A percentile compares a stretch with the other conserved stretches of the same genome.
These are phyloP conservation scores for Botrytis deweyae DNA, from an alignment of 2,329 filamentous ascomycete species.

Conservation along the genomic window DNA sequence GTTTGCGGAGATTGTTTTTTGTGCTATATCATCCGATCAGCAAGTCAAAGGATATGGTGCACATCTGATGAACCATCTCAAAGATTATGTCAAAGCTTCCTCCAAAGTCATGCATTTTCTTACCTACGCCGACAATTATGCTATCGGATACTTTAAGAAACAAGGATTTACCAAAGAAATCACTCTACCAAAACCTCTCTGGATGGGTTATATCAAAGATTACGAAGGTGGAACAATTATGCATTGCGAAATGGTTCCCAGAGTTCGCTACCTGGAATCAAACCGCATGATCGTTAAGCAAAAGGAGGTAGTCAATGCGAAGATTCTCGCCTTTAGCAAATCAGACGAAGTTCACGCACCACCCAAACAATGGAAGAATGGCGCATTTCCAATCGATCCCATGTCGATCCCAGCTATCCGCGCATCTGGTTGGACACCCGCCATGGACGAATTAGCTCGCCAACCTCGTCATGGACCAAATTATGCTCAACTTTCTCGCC, in stretches of 20 bases:
- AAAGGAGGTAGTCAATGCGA: constrained; percentile 91
- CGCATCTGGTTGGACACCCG: constrained; percentile 89
- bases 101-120: constrained; percentile 98
- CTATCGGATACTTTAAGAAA: constrained; percentile 98
- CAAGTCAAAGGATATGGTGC: constrained; percentile 98
- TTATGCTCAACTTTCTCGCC: constrained; percentile 88
- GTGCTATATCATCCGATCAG: constrained; percentile 94
- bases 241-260: constrained; percentile 97
- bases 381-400: constrained; percentile 74
- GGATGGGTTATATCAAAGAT: constrained; percentile 99
- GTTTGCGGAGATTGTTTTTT: constrained; percentile 98
- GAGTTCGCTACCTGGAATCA: constrained; percentile 88
- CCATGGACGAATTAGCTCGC: constrained; percentile 95
- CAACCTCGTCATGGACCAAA: constrained; percentile 95
- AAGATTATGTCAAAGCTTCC: constrained; percentile 97
- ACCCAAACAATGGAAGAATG: constrained; percentile 81
- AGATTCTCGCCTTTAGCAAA: constrained; percentile 88
- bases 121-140: constrained; percentile 98
- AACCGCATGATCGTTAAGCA: constrained; percentile 95
- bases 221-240: constrained; percentile 99
- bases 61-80: constrained; percentile 96
- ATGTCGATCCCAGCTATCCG: constrained; percentile 85
- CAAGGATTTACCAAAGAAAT: constrained; percentile 99
- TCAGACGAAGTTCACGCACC: constrained; percentile 84
- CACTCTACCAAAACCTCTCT: constrained; percentile 81